These are phyloP conservation scores for rapeseed (Brassica napus) DNA, from an alignment of 345 rosid genomes.

Conservation along the genomic window DNA sequence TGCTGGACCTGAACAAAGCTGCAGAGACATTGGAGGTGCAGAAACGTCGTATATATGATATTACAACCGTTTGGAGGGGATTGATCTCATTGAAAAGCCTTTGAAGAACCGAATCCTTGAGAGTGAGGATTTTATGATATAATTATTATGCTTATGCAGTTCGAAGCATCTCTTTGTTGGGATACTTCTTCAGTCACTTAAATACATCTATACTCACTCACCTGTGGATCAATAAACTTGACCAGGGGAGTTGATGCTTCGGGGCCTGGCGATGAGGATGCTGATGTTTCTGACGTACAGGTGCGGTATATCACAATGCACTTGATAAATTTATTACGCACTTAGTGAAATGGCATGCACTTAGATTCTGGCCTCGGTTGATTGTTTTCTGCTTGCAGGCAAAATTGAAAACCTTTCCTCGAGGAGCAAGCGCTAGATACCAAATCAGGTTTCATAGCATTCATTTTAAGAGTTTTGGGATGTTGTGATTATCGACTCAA, in stretches of 20 bases:
- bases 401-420: constrained; percentile 61
- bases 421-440: constrained; percentile 74
- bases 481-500: constrained; percentile 25
- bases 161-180: constrained; percentile 22
- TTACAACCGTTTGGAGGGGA: constrained; percentile 99
- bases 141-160: constrained; percentile 28
- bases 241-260: constrained; percentile 76
- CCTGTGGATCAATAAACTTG: constrained; percentile 40
- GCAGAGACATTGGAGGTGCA: constrained; percentile 96
- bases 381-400: constrained; percentile 54
- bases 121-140: constrained; percentile 56
- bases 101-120: constrained; percentile 91
- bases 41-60: constrained; percentile 96
- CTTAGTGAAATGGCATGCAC: constrained; percentile 16
- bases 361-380: constrained; percentile 9
- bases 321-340: constrained; percentile 6
- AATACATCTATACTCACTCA: constrained; percentile 35
- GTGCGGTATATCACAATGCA: constrained; percentile 38
- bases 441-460: constrained; percentile 67
- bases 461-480: constrained; percentile 25
- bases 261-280: constrained; percentile 58
- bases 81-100: constrained; percentile 96
- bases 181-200: constrained; percentile 23
- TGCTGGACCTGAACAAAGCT: constrained; percentile 84
- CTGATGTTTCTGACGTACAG: constrained; percentile 63